Base-by-base conservation (phyloP, 2,329 filamentous ascomycete species). In the Hypoxylon sp. region DNA sequence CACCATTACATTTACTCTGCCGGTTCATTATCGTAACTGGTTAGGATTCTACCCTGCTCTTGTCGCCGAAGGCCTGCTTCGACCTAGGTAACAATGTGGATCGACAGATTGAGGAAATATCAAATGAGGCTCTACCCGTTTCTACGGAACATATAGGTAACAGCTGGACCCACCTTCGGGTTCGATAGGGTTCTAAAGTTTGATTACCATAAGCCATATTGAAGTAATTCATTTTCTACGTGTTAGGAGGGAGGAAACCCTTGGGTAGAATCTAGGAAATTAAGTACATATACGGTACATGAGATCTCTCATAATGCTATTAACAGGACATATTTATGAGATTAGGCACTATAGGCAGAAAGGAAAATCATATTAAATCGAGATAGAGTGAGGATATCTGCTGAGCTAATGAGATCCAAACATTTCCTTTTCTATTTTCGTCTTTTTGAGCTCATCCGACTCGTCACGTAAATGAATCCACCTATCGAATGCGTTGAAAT, bases 21-120 rank as follows among this genome's bases (percentile, higher is more conserved):
- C 68, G 68, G 65, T 58, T 65, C 60, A 70, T 70, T 70, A 65
- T 70, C 67, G 64, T 56, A 60, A 50, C 58, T 14, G 65, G 41
- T 21, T n/a, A 60, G 21, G 28, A 41, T 56, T 61, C 41, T 59
- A 50, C 49, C 67, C 23, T 17, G 48, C 28, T 64, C 32, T 50
- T 50, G 51, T 67, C 67, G 57, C 67, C 64, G 67, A 63, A 64
- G 48, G 28, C 67, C 64, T 53, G 21, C 52, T 50, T 56, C 23
- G 36, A 61, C 19, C 41, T 48, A 21, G 21, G 14, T 21, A 43
- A 46, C 38, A 19, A 46, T 34, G 57, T 51, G 48, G 14, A 14
- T 21, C 59, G 51, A 50, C 41, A 32, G 48, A 46, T 34, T 30
- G 21, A 67, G 43, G 48, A 38, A 46, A 25, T 23, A 34, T 34